Conservation (phyloP, 148 eudicot genomes). For the Persicaria maculosa region DNA sequence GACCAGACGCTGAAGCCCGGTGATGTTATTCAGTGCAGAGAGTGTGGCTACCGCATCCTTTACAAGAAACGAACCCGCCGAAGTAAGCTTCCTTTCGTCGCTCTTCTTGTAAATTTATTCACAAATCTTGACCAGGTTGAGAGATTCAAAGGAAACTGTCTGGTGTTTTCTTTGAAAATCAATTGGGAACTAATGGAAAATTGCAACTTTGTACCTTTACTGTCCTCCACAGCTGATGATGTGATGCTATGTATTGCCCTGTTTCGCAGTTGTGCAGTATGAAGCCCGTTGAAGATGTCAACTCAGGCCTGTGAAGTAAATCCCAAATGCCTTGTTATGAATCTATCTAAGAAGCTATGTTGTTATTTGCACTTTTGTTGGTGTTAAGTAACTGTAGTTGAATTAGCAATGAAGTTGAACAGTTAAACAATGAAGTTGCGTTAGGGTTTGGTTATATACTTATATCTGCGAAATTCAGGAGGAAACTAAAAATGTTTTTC, state of each 20-base stretch:
- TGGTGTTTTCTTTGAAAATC: not conserved
- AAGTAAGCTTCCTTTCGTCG: slow-evolving; percentile 34
- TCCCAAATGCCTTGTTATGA: too few relatives aligned
- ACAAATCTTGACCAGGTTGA: not conserved
- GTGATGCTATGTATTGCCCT: not conserved
- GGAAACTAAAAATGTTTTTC: too few relatives aligned
- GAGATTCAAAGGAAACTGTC: not conserved
- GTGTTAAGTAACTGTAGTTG: too few relatives aligned
- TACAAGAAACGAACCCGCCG: slow-evolving; percentile 86
- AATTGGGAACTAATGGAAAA: not conserved
- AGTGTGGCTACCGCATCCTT: slow-evolving; percentile 78
- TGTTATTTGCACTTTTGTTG: too few relatives aligned
- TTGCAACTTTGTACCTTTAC: not conserved
- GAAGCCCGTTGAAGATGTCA: slow-evolving; percentile 27
- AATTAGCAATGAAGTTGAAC: too few relatives aligned
- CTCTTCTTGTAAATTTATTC: not conserved
- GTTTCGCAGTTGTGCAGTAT: slow-evolving; percentile 32
- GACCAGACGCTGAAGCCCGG: slow-evolving; percentile 77
- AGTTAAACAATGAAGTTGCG: too few relatives aligned
- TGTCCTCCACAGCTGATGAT: not conserved
- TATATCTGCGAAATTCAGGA: too few relatives aligned
- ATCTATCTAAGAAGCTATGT: too few relatives aligned
- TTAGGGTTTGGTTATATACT: too few relatives aligned
- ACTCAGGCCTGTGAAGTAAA: not conserved
- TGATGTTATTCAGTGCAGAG: slow-evolving; percentile 85